Base-by-base conservation (phyloP, 768 basidiomycete genomes). In the Xanthoconium purpureum region DNA sequence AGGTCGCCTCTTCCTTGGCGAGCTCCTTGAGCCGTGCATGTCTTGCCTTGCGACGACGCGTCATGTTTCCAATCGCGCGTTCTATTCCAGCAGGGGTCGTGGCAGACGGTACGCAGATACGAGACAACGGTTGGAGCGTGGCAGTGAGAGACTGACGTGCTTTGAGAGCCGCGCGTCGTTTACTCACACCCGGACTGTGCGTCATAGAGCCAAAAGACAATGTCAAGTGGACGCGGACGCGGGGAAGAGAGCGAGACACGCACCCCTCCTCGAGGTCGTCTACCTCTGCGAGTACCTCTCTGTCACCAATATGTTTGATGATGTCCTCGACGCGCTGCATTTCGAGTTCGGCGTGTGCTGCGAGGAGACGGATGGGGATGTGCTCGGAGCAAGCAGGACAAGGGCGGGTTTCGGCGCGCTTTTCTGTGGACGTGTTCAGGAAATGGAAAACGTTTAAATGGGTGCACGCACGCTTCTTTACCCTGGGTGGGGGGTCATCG, bases 301-400 rank as follows among this genome's bases (percentile, higher is more conserved):
- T 73, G 14, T 85, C 84, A 5, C 88, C 87, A 44, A 90, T 77
- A 46, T 79, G 77, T 52, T 73, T 75, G 18, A 89, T 79, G 46
- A 92, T 86, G 45, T 81, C 79, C 56, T 89, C 82, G 20, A 91
- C 78, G 58, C 89, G 81, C 61, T 88, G 79, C 36, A 78, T 73
- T 69, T 93, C 90, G 29, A 91, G 76, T 40, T 77, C 77, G 4
- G 80, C 77, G 62, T 92, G 91, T 54, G 74, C 77, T 3, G 75
- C 76, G 15, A 92, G 76, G n/a, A 91, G 77, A 13, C 89, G 84
- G 24, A 90, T 65, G 14, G 90, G 89, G 40, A 93, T 87, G 38
- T 67, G 67, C 66, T 92, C 89, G 14, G 78, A 73, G 71, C 90
- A 93, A 38, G 87, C 81, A 2, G 90, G 91, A 65, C 90, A 93